Evolutionary conservation across 495 filamentous ascomycete species (phyloP).

Genomic region (Letharia columbiana): DNA sequence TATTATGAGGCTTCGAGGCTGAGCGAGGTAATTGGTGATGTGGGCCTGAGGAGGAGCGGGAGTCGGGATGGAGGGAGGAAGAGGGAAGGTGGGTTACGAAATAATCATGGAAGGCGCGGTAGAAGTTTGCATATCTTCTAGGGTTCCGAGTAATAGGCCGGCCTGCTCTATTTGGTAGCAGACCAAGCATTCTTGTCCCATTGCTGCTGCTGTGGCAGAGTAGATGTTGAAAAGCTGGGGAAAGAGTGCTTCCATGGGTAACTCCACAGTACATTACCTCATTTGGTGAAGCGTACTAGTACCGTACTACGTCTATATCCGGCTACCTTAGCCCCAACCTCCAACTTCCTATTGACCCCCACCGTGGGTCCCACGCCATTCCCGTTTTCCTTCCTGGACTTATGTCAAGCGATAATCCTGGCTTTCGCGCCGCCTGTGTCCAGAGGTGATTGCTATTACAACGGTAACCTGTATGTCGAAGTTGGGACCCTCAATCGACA

Average conservation of each 20-base stretch:
- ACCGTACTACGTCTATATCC: no score
- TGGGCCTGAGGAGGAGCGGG: slow-evolving; percentile 50
- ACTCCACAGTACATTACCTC: background rate
- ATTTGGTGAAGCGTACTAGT: no score
- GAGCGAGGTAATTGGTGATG: slow-evolving; percentile 77
- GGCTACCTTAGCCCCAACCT: no score
- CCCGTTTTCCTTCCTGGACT: background rate
- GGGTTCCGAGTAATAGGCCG: background rate
- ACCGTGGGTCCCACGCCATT: no score
- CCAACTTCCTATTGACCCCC: no score
- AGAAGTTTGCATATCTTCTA: slow-evolving; percentile 13
- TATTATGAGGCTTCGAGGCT: slow-evolving; percentile 72
- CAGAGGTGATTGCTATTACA: slow-evolving; percentile 29
- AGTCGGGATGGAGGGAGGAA: slow-evolving; percentile 86
- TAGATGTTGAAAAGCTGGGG: background rate
- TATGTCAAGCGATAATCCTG: slow-evolving; percentile 16
- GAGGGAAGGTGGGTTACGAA: slow-evolving; percentile 94
- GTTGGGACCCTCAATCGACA: slow-evolving; percentile 41
- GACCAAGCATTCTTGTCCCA: slow-evolving; percentile 13
- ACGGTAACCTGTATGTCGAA: slow-evolving; percentile 41
- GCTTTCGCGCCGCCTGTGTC: slow-evolving; percentile 26
- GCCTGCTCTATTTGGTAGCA: slow-evolving; percentile 6
- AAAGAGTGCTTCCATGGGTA: background rate
- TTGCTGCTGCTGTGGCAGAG: slow-evolving; percentile 1
- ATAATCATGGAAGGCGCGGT: slow-evolving; percentile 79